Percentiles rank a stretch among this genome's conserved stretches.
phyloP scores from a whole-genome alignment of 306 rosid genomes.

The Dryas drummondii region DNA sequence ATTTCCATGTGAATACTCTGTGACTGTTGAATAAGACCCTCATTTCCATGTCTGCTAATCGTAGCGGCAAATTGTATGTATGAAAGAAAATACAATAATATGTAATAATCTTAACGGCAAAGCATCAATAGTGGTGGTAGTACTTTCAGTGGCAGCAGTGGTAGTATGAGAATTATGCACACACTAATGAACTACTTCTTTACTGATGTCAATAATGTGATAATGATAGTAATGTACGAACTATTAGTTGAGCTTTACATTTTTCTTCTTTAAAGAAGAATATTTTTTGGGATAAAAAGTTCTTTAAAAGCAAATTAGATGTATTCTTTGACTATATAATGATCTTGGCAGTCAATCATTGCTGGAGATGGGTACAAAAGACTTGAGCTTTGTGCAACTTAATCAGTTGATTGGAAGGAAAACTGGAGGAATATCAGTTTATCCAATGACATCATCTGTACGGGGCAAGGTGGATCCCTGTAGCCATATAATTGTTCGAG shows the following conservation, averaged over 20 bases:
- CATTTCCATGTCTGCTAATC: neutral
- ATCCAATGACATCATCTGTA: constrained; percentile 83
- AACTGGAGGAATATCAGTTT: constrained; percentile 98
- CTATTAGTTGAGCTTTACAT: neutral
- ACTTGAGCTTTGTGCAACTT: constrained; percentile 87
- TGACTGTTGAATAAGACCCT: neutral
- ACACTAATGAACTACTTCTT: neutral
- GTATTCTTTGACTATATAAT: constrained; percentile 28
- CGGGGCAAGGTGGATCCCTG: constrained; percentile 79
- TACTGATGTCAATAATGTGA: neutral
- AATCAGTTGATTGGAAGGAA: constrained; percentile 95
- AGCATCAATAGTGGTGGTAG: neutral
- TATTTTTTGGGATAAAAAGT: neutral
- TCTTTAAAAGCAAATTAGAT: constrained; percentile 11
- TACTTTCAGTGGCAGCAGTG: neutral
- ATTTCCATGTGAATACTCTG: neutral
- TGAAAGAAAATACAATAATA: neutral
- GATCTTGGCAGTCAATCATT: constrained; percentile 77
- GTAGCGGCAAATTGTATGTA: neutral
- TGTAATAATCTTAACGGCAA: neutral
- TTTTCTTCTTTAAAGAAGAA: neutral
- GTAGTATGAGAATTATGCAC: neutral
- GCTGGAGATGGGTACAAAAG: constrained; percentile 99
- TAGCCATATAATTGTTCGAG: constrained; percentile 81
- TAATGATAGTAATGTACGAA: neutral